Evolutionary conservation across 139 green algal species (phyloP).

Genomic region (Tetradesmus obliquus): DNA sequence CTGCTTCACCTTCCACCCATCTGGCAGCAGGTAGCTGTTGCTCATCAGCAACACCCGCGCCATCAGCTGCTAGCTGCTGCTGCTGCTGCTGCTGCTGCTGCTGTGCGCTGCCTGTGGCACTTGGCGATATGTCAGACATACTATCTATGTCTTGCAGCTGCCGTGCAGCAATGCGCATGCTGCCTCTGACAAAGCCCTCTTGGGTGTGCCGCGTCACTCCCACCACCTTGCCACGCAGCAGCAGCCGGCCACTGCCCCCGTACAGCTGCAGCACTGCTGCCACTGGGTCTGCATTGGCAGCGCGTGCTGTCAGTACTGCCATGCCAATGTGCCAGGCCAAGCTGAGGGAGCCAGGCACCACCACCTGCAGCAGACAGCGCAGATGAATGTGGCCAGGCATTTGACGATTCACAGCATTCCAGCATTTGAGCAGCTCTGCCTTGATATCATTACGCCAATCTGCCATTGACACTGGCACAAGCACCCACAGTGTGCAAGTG

Average conservation of each 20-base stretch:
- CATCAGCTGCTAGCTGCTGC: background rate
- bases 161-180: background rate
- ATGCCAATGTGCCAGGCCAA: conserved; percentile 55
- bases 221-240: conserved; percentile 5
- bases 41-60: too few species aligned
- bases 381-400: background rate
- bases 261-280: conserved; percentile 44
- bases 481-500: background rate
- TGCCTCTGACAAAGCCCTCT: conserved; percentile 12
- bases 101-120: background rate
- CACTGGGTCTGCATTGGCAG: conserved; percentile 49
- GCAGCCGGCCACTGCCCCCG: conserved; percentile 39
- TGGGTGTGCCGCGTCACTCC: conserved; percentile 16
- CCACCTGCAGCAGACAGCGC: conserved; percentile 8
- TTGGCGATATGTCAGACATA: background rate
- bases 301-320: conserved; percentile 32
- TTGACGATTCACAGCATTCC: too few species aligned
- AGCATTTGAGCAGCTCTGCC: too few species aligned
- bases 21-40: too few species aligned
- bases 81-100: background rate
- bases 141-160: background rate
- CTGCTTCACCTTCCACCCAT: too few species aligned
- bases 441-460: too few species aligned
- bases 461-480: too few species aligned
- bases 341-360: conserved; percentile 51